Base-by-base conservation (phyloP, 140 eudicot genomes). In the Erigeron philadelphicus region DNA sequence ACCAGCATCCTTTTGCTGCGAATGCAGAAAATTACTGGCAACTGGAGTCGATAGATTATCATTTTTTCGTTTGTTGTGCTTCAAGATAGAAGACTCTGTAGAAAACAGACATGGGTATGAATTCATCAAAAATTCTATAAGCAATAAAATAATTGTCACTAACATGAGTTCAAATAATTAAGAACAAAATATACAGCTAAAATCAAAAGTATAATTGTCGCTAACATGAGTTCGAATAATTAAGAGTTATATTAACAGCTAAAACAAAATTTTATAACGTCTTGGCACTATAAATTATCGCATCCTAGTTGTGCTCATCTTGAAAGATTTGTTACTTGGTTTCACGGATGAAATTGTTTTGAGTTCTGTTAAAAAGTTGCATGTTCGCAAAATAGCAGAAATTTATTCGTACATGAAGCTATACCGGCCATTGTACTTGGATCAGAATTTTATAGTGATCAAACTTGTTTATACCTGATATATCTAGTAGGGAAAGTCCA, bases 21-120 rank as follows among this genome's bases (percentile, higher is more conserved):
- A 77, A 16, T 19, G 54, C 54, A 25, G 35, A 18, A 75, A 44
- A 35, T 72, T 61, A 46, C 67, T 61, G 52, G 56, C 64, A 58
- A 60, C 35, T 43, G 77, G 77, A 9, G 71, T 12, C 16, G 43
- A 31, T 49, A 52, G 75, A 25, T 43, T 43, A 64, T 77, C 79
- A 40, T 60, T 81, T 67, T 69, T 80, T 64, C 35, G 77, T 21
- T 77, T 56, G 43, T 40, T 61, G 46, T 21, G 68, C 70, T 76
- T 73, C 65, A 38, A 64, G 59, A 70, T 70, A 25, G 80, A 68
- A 81, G 86, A 70, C 72, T 63, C 83, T 70, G 77, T 48, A 16
- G 31, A 59, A 9, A 71, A 73, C 9, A 48, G 61, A 19, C 11
- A 41, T 61, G 53, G n/a, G 49, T 38, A 72, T 67, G 68, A 46